Percentiles rank a stretch among this genome's conserved stretches.
Conservation (phyloP, 2,329 filamentous ascomycete genomes). For the Fusarium decemcellulare region DNA sequence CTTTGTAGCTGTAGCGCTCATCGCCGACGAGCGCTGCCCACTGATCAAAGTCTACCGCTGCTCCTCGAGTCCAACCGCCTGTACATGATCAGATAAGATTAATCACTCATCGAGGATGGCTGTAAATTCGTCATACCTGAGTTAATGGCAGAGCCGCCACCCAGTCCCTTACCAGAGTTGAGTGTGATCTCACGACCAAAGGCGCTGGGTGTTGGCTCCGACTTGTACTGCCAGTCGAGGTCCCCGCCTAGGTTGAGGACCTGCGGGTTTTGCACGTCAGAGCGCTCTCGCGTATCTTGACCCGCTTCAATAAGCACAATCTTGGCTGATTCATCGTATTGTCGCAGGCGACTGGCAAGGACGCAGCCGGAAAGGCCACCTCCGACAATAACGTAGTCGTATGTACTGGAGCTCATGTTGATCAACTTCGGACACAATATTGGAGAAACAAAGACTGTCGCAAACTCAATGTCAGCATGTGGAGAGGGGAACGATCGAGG, state of each 20-base stretch:
- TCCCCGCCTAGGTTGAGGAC: constrained; percentile 47
- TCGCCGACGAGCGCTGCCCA: constrained; percentile 57
- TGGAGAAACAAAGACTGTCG: background rate
- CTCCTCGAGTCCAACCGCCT: constrained; percentile 60
- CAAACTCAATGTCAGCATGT: background rate
- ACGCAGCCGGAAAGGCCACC: constrained; percentile 53
- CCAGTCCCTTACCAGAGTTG: constrained; percentile 56
- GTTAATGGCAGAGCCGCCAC: constrained; percentile 59
- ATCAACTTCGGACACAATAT: background rate
- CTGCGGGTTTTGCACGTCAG: constrained; percentile 39
- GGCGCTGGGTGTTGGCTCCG: constrained; percentile 47
- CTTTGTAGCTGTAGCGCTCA: constrained; percentile 60
- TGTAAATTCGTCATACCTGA: constrained; percentile 38
- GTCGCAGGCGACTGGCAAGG: constrained; percentile 49
- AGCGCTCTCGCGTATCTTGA: constrained; percentile 39
- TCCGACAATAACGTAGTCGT: constrained; percentile 50
- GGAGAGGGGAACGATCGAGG: background rate
- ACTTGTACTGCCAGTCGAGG: constrained; percentile 54
- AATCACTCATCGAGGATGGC: background rate
- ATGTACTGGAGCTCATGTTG: constrained; percentile 10
- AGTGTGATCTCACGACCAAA: constrained; percentile 43
- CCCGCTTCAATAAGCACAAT: constrained; percentile 59
- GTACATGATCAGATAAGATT: background rate
- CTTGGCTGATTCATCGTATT: constrained; percentile 38
- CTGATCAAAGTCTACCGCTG: constrained; percentile 59